phyloP scores from a whole-genome alignment of 345 rosid species.

The Brassica nigra region DNA sequence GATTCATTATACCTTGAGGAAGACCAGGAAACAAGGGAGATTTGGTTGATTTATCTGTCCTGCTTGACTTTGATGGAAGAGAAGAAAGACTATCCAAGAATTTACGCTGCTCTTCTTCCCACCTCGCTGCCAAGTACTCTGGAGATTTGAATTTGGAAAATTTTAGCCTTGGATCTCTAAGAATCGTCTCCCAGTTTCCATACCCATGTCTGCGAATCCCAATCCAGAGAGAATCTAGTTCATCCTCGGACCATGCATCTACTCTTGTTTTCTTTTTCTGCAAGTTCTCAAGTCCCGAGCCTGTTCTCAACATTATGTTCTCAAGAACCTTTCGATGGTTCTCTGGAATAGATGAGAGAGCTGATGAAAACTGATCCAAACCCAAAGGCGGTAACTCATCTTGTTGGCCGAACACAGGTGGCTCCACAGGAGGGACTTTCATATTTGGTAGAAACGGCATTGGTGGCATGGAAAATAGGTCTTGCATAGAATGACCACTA shows the following conservation, averaged over 20 bases:
- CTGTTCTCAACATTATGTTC: slow-evolving; percentile 89
- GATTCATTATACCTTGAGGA: slow-evolving; percentile 91
- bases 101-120: slow-evolving; percentile 97
- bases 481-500: slow-evolving; percentile 57
- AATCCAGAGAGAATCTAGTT: slow-evolving; percentile 97
- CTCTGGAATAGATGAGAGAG: slow-evolving; percentile 74
- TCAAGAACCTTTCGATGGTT: slow-evolving; percentile 95
- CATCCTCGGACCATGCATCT: slow-evolving; percentile 97
- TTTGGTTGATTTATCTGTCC: slow-evolving; percentile 54
- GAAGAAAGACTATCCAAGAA: slow-evolving; percentile 65
- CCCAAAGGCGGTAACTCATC: slow-evolving; percentile 75
- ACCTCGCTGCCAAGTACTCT: slow-evolving; percentile 76
- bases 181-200: slow-evolving; percentile 91
- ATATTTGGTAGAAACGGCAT: slow-evolving; percentile 78
- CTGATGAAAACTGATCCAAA: slow-evolving; percentile 70
- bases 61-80: slow-evolving; percentile 52
- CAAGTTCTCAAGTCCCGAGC: slow-evolving; percentile 62
- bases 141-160: slow-evolving; percentile 69
- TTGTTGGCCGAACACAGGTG: slow-evolving; percentile 57
- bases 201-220: slow-evolving; percentile 96
- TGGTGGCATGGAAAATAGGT: slow-evolving; percentile 65
- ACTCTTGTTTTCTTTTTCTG: slow-evolving; percentile 69
- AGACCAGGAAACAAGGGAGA: slow-evolving; percentile 66
- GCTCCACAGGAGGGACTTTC: slow-evolving; percentile 70
- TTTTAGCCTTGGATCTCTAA: slow-evolving; percentile 83